Evolutionary conservation across 1,139 yeast species (phyloP).

Genomic region (Pichia sp.): DNA sequence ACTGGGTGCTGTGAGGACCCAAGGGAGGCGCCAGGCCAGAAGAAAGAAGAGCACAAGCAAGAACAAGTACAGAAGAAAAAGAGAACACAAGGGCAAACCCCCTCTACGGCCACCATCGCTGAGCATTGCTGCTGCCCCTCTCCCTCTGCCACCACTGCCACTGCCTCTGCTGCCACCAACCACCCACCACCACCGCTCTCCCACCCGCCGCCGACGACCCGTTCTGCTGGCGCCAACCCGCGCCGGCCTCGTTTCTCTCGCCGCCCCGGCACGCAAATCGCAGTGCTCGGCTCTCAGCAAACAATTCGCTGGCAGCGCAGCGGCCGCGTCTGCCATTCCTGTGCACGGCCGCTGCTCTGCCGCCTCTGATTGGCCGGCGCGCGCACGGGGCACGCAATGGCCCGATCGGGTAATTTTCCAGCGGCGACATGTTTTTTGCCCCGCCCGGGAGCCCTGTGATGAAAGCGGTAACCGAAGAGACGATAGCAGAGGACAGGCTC

Average conservation of each 20-base stretch:
- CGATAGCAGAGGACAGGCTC: too few relatives aligned
- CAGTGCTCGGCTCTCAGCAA: not conserved
- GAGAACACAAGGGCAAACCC: slow-evolving; percentile 1
- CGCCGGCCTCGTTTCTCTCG: too few relatives aligned
- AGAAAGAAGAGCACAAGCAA: not conserved
- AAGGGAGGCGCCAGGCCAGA: not conserved
- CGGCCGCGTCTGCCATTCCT: not conserved
- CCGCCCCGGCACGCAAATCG: too few relatives aligned
- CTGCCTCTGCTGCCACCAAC: not conserved
- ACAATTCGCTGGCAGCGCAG: not conserved
- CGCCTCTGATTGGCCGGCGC: not conserved
- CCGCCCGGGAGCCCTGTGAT: too few relatives aligned
- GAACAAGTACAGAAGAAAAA: slow-evolving; percentile 1
- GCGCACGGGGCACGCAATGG: not conserved
- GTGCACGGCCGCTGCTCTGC: not conserved
- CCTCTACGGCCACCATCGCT: not conserved
- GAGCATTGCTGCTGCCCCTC: slow-evolving; percentile 1
- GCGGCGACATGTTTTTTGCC: slow-evolving; percentile 1
- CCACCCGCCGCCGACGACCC: too few relatives aligned
- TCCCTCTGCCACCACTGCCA: not conserved
- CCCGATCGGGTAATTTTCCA: slow-evolving; percentile 3
- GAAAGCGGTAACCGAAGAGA: too few relatives aligned
- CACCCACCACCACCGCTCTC: too few relatives aligned
- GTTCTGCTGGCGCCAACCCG: too few relatives aligned
- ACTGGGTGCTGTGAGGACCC: not conserved